Conservation (phyloP, 192 early-diverging fungal species). For the Backusella tuberculispora region DNA sequence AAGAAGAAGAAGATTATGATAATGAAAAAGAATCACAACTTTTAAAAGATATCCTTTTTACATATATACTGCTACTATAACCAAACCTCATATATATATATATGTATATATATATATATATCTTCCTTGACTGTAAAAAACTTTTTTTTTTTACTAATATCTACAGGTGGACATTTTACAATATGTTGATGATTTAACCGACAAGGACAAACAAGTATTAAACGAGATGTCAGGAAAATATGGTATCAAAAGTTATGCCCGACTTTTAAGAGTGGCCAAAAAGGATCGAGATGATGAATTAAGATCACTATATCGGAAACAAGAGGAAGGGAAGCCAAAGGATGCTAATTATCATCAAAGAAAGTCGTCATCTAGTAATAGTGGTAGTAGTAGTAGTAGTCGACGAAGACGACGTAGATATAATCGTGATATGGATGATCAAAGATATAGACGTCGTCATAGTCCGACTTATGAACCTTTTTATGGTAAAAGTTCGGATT, state of each 20-base stretch:
- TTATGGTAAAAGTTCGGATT: slow-evolving; percentile 25
- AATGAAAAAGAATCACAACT: slow-evolving; percentile 29
- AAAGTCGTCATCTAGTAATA: background rate
- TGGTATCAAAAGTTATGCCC: slow-evolving; percentile 46
- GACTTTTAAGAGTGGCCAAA: slow-evolving; percentile 44
- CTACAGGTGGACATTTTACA: slow-evolving; percentile 45
- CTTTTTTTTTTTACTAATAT: background rate
- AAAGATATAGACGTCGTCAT: slow-evolving; percentile 21
- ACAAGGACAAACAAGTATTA: slow-evolving; percentile 45
- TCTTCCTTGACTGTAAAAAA: slow-evolving; percentile 29
- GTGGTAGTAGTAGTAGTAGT: background rate
- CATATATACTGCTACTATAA: no score
- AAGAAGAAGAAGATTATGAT: background rate
- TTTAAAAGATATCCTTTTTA: slow-evolving; percentile 49
- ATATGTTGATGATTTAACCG: slow-evolving; percentile 48
- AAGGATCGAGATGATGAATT: slow-evolving; percentile 43
- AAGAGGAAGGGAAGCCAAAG: slow-evolving; percentile 28
- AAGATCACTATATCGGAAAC: slow-evolving; percentile 30
- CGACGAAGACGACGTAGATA: slow-evolving; percentile 17
- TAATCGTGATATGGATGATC: background rate
- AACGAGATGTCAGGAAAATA: slow-evolving; percentile 51
- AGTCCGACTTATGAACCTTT: slow-evolving; percentile 48
- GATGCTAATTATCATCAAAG: background rate
- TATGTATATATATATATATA: background rate
- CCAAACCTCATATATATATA: background rate